A percentile compares a stretch with the other conserved stretches of the same genome.
Conservation (phyloP, 331 rosid species). For the Erythrophleum ivorense region DNA sequence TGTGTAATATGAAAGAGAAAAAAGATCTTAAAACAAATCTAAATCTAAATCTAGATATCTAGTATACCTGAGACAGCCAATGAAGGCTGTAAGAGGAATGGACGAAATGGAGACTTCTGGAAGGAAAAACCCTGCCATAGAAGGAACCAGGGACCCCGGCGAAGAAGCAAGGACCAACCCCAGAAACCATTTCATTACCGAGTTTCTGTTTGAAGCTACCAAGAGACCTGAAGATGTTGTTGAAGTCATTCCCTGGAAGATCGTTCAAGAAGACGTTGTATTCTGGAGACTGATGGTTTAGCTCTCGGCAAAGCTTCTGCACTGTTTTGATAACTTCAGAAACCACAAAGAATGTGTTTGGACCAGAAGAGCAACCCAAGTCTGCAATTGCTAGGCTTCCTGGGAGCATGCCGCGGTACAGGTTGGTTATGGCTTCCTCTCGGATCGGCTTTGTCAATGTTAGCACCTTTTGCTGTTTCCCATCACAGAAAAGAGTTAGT, state of each 20-base stretch:
- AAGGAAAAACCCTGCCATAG: constrained; percentile 60
- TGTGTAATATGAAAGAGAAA: not conserved
- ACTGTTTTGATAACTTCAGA: constrained; percentile 51
- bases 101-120: constrained; percentile 53
- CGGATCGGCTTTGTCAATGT: constrained; percentile 42
- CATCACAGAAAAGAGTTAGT: not conserved
- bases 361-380: constrained; percentile 74
- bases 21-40: not conserved
- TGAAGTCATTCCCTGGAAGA: constrained; percentile 69
- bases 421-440: constrained; percentile 58
- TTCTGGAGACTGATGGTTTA: constrained; percentile 48
- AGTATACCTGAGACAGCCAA: constrained; percentile 55
- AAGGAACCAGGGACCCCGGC: constrained; percentile 69
- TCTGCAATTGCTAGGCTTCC: constrained; percentile 60
- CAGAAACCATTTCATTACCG: constrained; percentile 10
- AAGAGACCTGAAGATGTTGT: constrained; percentile 54
- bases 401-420: constrained; percentile 31
- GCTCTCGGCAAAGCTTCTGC: constrained; percentile 44
- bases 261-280: constrained; percentile 60
- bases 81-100: constrained; percentile 69
- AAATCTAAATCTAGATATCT: too few species aligned
- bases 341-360: constrained; percentile 58
- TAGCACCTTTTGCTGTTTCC: constrained; percentile 56
- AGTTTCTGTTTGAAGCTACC: constrained; percentile 45
- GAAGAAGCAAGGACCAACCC: constrained; percentile 57